Percentiles rank a stretch among this genome's conserved stretches.
These are phyloP conservation scores for Microsporum canis DNA, from an alignment of 2,329 filamentous ascomycete species.

Conservation along the genomic window DNA sequence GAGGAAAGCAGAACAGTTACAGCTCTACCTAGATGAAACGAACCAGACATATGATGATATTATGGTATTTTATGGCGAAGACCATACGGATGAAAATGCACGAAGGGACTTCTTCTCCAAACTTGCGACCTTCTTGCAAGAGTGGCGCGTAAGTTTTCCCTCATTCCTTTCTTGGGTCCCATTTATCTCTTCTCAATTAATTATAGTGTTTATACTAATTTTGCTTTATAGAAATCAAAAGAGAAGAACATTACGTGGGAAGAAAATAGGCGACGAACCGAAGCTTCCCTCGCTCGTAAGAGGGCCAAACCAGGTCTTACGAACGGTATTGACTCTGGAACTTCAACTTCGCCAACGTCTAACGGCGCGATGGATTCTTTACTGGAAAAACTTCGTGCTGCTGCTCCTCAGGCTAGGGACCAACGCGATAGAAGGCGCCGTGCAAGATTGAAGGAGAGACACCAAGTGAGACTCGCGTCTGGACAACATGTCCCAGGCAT, in stretches of 20 bases:
- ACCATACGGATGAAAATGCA: constrained; percentile 82
- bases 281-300: constrained; percentile 87
- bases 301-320: constrained; percentile 51
- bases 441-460: constrained; percentile 77
- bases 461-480: constrained; percentile 79
- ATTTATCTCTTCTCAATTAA: constrained; percentile 4
- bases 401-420: constrained; percentile 79
- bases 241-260: constrained; percentile 84
- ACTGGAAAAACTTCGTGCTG: constrained; percentile 86
- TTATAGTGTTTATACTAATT: not conserved
- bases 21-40: constrained; percentile 90
- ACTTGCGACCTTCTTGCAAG: constrained; percentile 74
- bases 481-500: constrained; percentile 77
- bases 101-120: constrained; percentile 91
- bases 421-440: constrained; percentile 78
- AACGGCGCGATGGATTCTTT: constrained; percentile 93
- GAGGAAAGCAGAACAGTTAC: constrained; percentile 90
- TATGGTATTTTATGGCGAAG: constrained; percentile 92
- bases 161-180: not conserved
- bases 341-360: constrained; percentile 54
- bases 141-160: constrained; percentile 62
- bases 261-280: constrained; percentile 71
- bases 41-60: constrained; percentile 83
- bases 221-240: constrained; percentile 54
- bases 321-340: constrained; percentile 40